A percentile compares a stretch with the other conserved stretches of the same genome.
Evolutionary conservation across 441 rosid genomes (phyloP).

Genomic region (Corymbia calophylla): DNA sequence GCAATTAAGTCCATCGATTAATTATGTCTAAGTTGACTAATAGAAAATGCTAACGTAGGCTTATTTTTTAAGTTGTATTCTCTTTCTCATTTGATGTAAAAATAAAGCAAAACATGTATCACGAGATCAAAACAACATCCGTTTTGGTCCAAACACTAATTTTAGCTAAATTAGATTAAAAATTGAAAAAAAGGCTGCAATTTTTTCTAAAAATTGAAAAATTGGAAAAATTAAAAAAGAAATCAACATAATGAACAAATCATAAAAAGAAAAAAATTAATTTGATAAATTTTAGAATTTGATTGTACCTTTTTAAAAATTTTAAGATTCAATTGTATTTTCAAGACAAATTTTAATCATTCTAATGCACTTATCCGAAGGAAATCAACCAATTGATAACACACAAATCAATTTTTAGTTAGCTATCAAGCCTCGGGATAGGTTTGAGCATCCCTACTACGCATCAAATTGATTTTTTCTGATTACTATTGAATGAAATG

Average conservation of each 20-base stretch:
- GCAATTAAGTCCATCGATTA: no score
- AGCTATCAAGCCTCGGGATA: neutral
- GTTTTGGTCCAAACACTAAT: neutral
- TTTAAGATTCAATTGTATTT: neutral
- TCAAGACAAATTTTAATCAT: neutral
- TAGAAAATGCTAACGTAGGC: neutral
- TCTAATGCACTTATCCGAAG: rapidly evolving
- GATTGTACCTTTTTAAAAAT: rapidly evolving
- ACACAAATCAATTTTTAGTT: neutral
- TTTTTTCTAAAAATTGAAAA: neutral
- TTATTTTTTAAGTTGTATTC: neutral
- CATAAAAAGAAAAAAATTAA: neutral
- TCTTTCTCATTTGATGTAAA: neutral
- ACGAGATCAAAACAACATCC: rapidly evolving
- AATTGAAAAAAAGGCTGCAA: neutral
- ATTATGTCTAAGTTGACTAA: neutral
- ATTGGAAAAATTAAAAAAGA: neutral
- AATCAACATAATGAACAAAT: neutral
- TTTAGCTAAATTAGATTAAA: neutral
- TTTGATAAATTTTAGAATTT: neutral
- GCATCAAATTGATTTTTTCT: neutral
- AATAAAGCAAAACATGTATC: neutral
- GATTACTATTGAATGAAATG: rapidly evolving
- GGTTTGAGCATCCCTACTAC: neutral
- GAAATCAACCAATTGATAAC: neutral